Base-by-base conservation (phyloP, 192 early-diverging fungal species). In the Funneliformis geosporum region DNA sequence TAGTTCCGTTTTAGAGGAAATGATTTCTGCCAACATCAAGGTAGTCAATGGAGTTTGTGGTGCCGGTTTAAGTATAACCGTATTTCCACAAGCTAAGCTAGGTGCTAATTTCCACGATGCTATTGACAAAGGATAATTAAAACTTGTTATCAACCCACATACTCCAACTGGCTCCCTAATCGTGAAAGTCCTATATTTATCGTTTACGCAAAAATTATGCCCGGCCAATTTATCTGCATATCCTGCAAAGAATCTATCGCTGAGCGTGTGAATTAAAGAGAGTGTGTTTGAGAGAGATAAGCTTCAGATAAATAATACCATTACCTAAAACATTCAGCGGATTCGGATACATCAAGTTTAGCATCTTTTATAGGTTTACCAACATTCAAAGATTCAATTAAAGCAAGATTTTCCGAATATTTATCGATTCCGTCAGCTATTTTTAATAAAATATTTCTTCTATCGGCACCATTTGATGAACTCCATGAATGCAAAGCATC, bases 81-180 rank as follows among this genome's bases (percentile, higher is more conserved):
- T 89, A 69, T 69, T 69, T 21, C 75, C 77, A 60, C 66, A 70
- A 40, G 77, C 77, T 69, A 96, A 84, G 65, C 91, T 91, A 12
- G 95, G 93, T 18, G 91, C 96, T n/a, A 97, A 83, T 82, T 96
- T 97, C 91, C 93, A 93, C 28, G 90, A 92, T 23, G 93, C 81
- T 65, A 95, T 89, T 62, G 90, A 86, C 66, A 93, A 64, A n/a
- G 94, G 93, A 47, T 91, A 90, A 79, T 91, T 94, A 86, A 91
- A 94, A 14, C 94, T 92, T 25, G 92, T 94, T 65, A 96, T 94
- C 42, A 92, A 82, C n/a, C 87, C 94, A 78, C 88, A 91, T 23
- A 95, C 91, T 67, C 95, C 95, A 40, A 90, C 82, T 5, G 93
- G 91, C 80, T 92, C 86, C 16, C 85, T 82, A 47, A 90, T 82